Percentiles rank a stretch among this genome's conserved stretches.
Conservation (phyloP, 2,329 filamentous ascomycete species). For the Dactylellina haptotyla region DNA sequence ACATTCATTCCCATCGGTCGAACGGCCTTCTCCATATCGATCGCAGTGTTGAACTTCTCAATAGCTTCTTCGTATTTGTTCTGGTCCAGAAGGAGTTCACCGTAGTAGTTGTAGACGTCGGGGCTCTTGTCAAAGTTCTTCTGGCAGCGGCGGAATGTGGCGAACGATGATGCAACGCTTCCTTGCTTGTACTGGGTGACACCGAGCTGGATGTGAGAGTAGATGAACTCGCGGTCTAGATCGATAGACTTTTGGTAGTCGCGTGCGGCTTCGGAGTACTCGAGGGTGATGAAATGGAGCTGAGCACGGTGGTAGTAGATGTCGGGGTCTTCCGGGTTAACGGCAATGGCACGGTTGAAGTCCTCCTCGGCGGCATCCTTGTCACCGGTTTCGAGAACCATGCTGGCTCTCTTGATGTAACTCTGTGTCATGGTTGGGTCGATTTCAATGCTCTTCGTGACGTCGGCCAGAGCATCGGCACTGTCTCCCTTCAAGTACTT, state of each 20-base stretch:
- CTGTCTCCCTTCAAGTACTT: slow-evolving; percentile 91
- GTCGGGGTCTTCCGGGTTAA: slow-evolving; percentile 89
- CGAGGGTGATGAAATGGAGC: slow-evolving; percentile 95
- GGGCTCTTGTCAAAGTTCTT: slow-evolving; percentile 98
- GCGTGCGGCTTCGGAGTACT: slow-evolving; percentile 92
- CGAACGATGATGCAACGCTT: slow-evolving; percentile 96
- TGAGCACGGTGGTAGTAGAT: slow-evolving; percentile 99
- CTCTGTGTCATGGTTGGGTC: slow-evolving; percentile 90
- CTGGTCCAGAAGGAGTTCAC: slow-evolving; percentile 95
- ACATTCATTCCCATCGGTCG: slow-evolving; percentile 98
- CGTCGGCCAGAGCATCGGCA: slow-evolving; percentile 79
- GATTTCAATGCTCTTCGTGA: slow-evolving; percentile 92
- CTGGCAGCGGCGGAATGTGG: slow-evolving; percentile 94
- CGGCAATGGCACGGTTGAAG: slow-evolving; percentile 80
- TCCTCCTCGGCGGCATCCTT: slow-evolving; percentile 87
- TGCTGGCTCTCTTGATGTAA: slow-evolving; percentile 98
- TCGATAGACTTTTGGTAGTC: slow-evolving; percentile 99
- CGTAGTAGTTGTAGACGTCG: slow-evolving; percentile 99
- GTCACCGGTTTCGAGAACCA: slow-evolving; percentile 91
- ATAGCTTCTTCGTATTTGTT: slow-evolving; percentile 94
- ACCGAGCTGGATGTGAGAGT: slow-evolving; percentile 98
- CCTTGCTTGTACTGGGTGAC: slow-evolving; percentile 99
- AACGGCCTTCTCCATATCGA: slow-evolving; percentile 95
- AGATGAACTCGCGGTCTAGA: slow-evolving; percentile 94
- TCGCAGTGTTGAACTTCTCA: slow-evolving; percentile 97